Evolutionary conservation across 768 basidiomycete species (phyloP).

Genomic region (Lentinus tigrinus): DNA sequence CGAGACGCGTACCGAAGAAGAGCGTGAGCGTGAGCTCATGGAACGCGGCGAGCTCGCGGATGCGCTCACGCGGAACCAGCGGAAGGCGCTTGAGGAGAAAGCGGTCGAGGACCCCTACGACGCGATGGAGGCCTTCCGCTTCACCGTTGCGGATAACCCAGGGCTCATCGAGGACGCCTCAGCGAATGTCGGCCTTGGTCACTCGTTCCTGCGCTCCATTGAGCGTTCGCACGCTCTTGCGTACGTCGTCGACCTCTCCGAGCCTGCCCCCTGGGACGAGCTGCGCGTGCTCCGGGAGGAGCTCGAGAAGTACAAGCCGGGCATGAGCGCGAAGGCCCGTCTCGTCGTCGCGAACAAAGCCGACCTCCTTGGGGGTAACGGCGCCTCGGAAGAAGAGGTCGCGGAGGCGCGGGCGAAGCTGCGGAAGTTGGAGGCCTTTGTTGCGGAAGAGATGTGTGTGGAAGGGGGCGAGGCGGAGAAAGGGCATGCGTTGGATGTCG

Average conservation of each 20-base stretch:
- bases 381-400: conserved; percentile 46
- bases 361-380: conserved; percentile 66
- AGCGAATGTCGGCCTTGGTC: conserved; percentile 88
- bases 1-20: conserved; percentile 61
- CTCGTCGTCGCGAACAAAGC: conserved; percentile 96
- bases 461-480: conserved; percentile 20
- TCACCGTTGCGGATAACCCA: conserved; percentile 97
- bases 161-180: conserved; percentile 85
- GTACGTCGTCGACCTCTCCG: conserved; percentile 89
- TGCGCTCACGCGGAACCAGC: conserved; percentile 51
- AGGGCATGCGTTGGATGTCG: conserved; percentile 54
- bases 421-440: conserved; percentile 53
- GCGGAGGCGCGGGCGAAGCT: conserved; percentile 58
- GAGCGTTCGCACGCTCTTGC: conserved; percentile 88
- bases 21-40: conserved; percentile 42
- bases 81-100: background rate
- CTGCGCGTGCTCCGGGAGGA: conserved; percentile 74
- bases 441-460: conserved; percentile 43
- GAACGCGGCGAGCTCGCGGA: conserved; percentile 52
- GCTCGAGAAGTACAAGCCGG: conserved; percentile 76
- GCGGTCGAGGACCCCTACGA: conserved; percentile 15
- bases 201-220: conserved; percentile 90
- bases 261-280: conserved; percentile 74
- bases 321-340: conserved; percentile 72
- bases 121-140: conserved; percentile 69